Percentiles rank a stretch among this genome's conserved stretches.
Evolutionary conservation across 345 rosid genomes (phyloP).

Genomic region (Euphorbia lathyris): DNA sequence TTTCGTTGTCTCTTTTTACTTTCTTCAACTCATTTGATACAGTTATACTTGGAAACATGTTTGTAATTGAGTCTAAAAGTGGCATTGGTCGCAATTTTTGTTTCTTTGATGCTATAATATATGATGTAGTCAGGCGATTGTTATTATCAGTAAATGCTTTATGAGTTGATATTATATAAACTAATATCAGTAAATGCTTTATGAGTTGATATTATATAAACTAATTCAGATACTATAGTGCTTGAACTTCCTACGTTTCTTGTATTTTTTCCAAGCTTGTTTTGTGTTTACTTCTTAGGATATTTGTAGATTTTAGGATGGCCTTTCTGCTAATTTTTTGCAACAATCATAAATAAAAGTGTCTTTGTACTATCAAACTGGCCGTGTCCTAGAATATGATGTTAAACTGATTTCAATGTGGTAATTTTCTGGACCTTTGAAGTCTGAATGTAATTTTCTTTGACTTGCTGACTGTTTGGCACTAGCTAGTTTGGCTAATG

Average conservation of each 20-base stretch:
- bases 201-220: not conserved
- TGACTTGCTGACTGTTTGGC: not conserved
- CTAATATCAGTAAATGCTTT: too few species aligned
- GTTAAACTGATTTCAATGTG: not conserved
- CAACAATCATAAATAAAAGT: not conserved
- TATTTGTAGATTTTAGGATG: not conserved
- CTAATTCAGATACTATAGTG: not conserved
- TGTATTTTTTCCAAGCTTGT: not conserved
- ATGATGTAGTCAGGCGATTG: not conserved
- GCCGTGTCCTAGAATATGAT: not conserved
- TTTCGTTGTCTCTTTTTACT: slow-evolving; percentile 6
- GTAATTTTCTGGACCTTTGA: not conserved
- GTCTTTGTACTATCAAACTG: not conserved
- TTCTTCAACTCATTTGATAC: not conserved
- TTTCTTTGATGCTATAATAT: not conserved
- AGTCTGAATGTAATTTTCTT: not conserved
- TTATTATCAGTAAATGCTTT: too few species aligned
- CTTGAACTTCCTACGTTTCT: not conserved
- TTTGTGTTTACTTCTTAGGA: not conserved
- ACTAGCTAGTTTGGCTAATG: not conserved
- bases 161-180: too few species aligned
- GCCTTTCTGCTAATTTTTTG: not conserved
- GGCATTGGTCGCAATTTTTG: not conserved
- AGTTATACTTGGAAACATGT: not conserved
- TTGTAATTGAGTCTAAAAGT: not conserved